Evolutionary conservation across 768 basidiomycete genomes (phyloP).

Genomic region (Xanthoconium purpureum): DNA sequence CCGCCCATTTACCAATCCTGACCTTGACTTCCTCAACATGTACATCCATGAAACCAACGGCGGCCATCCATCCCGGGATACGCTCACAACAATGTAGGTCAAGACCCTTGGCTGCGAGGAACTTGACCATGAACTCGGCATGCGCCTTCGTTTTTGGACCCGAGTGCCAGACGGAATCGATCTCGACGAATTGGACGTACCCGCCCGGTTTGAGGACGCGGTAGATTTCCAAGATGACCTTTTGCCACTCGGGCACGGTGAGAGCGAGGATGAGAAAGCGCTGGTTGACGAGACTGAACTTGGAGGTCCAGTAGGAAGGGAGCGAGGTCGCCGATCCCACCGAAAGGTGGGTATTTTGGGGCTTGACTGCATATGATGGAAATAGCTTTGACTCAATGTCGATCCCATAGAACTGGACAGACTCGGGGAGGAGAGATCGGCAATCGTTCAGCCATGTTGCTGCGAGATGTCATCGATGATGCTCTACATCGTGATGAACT

Average conservation of each 20-base stretch:
- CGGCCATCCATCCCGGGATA: constrained; percentile 6
- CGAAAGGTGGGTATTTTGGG: constrained; percentile 12
- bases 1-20: not conserved
- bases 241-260: constrained; percentile 22
- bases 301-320: constrained; percentile 28
- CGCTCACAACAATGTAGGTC: constrained; percentile 11
- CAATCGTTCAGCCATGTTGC: constrained; percentile 18
- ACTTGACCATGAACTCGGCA: constrained; percentile 4
- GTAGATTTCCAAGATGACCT: constrained; percentile 23
- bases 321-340: constrained; percentile 16
- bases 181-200: constrained; percentile 30
- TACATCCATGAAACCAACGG: too few relatives aligned
- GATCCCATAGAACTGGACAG: constrained; percentile 11
- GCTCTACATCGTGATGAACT: not conserved
- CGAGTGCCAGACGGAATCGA: constrained; percentile 13
- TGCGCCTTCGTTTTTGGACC: constrained; percentile 12
- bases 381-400: not conserved
- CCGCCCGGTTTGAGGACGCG: constrained; percentile 32
- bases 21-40: too few relatives aligned
- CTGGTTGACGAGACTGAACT: constrained; percentile 33
- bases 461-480: too few relatives aligned
- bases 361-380: not conserved
- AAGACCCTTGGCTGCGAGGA: constrained; percentile 8
- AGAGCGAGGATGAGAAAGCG: constrained; percentile 28
- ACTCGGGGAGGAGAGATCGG: constrained; percentile 6